Percentiles rank a stretch among this genome's conserved stretches.
These are phyloP conservation scores for Beta vulgaris DNA, from an alignment of 148 eudicot genomes.

Conservation along the genomic window DNA sequence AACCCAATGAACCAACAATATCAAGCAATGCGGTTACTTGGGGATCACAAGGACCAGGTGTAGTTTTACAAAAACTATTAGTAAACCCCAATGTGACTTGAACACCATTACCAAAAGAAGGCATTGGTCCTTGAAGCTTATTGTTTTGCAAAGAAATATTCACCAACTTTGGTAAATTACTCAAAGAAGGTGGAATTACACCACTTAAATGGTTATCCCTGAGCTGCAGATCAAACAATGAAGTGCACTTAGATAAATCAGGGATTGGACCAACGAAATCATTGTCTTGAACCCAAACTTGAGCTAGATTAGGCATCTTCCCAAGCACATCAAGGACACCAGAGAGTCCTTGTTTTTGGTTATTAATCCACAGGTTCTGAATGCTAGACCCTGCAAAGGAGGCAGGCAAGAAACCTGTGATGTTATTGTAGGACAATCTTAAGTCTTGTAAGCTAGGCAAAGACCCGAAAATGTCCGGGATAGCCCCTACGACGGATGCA, in stretches of 20 bases:
- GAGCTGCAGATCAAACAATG: constrained; percentile 40
- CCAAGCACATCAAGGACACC: constrained; percentile 51
- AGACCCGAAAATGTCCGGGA: constrained; percentile 57
- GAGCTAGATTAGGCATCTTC: constrained; percentile 38
- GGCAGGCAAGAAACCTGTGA: constrained; percentile 55
- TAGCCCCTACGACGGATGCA: constrained; percentile 35
- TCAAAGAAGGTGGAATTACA: constrained; percentile 31
- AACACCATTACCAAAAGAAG: constrained; percentile 25
- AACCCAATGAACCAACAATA: constrained; percentile 27
- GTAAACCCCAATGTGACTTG: constrained; percentile 22
- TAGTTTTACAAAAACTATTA: constrained; percentile 31
- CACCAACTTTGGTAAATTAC: constrained; percentile 22
- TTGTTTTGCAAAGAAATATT: constrained; percentile 42
- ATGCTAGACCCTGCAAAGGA: constrained; percentile 43
- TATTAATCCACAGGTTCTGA: constrained; percentile 54
- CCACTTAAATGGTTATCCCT: constrained; percentile 42
- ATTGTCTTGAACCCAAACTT: constrained; percentile 41
- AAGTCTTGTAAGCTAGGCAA: constrained; percentile 39
- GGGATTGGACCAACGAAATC: constrained; percentile 35
- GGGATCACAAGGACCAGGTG: constrained; percentile 37
- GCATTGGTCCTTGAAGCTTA: constrained; percentile 39
- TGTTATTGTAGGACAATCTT: constrained; percentile 56
- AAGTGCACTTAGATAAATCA: constrained; percentile 28
- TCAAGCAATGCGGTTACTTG: constrained; percentile 32
- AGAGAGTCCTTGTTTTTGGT: constrained; percentile 48